Evolutionary conservation across 2,329 filamentous ascomycete species (phyloP), one percentile per base, ranked within the genome.

Genomic region (Stromatinia cepivora): DNA sequence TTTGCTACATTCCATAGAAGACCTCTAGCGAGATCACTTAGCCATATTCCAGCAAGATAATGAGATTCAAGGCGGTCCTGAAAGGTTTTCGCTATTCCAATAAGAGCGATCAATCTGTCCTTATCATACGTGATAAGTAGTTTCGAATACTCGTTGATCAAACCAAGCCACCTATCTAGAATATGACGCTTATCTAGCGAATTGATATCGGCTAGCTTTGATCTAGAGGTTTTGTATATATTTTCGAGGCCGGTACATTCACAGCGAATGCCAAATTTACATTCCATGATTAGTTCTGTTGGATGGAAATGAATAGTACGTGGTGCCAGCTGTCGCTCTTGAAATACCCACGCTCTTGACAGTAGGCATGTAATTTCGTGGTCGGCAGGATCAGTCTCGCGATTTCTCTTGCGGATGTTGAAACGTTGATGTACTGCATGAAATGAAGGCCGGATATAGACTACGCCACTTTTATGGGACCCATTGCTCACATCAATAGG

Each of bases 271-370:
- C 15, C 45, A n/a, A 1, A 11, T 36, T 48, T 63, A 28, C 59
- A 63, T 25, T 48, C 42, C 59, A 50, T 63, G 3, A 63, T n/a
- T 7, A 63, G 10, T n/a, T 63, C 42, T 3, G 59, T 13, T 1
- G 59, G 46, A 9, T 63, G 59, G 31, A 63, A 52, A 50, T 63
- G 59, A 13, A 52, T 1, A 3, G 45, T 63, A 10, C 59, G 42
- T 8, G 59, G 46, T 0, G 59, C 59, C 5, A 63, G 15, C 22
- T 63, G 15, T 11, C 59, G 45, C 15, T 63, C 59, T 63, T 63
- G 59, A n/a, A 63, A 63, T 7, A 34, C 22, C 25, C 45, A 63
- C 3, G 59, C 59, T 15, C 59, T 11, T 36, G 45, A 15, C 1
- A 63, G 22, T n/a, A 63, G 28, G 0, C 28, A 20, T 11, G 45